Evolutionary conservation across 768 basidiomycete species (phyloP), one percentile per base, ranked within the genome.

Genomic region (Kwoniella heveanensis): DNA sequence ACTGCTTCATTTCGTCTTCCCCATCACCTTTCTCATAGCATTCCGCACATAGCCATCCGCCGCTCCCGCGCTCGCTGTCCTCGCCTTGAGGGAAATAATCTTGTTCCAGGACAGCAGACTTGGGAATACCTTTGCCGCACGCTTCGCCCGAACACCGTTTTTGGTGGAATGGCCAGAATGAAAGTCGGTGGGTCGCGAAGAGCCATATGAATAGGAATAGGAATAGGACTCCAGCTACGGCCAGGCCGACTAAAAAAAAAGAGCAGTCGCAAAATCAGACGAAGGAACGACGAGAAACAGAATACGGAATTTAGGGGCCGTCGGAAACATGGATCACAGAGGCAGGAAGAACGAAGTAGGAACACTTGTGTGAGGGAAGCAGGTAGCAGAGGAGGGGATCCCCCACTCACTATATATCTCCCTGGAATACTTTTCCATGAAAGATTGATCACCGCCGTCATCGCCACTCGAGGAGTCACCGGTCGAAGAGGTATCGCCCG

Each of bases 91-190:
- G 39, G n/a, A 39, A 64, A 29, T 64, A 64, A 53, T 64, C 62
- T 30, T 64, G 25, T 7, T 57, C 62, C 9, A 52, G 48, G 26
- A 21, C 29, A 2, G 51, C 37, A 15, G 19, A 9, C 37, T 64
- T 64, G 22, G 47, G 12, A 7, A 64, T 57, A 25, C 54, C 62
- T 39, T 57, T 57, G 4, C 27, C 37, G 46, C 62, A 64, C 10
- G 32, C 10, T 15, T 2, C 15, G 19, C 51, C 59, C 4, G 22
- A 29, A 46, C 62, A 64, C 5, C 55, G 21, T 36, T 64, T 57
- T 36, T 64, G 62, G 36, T 53, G 54, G 49, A 64, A 64, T 19
- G 62, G 62, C n/a, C 46, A 49, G 27, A 51, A 64, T 2, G 50
- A 57, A 22, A 64, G 50, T 21, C 62, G 29, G 25, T 57, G n/a